Evolutionary conservation across 2,329 filamentous ascomycete species (phyloP).

Genomic region (Colletotrichum sp.): DNA sequence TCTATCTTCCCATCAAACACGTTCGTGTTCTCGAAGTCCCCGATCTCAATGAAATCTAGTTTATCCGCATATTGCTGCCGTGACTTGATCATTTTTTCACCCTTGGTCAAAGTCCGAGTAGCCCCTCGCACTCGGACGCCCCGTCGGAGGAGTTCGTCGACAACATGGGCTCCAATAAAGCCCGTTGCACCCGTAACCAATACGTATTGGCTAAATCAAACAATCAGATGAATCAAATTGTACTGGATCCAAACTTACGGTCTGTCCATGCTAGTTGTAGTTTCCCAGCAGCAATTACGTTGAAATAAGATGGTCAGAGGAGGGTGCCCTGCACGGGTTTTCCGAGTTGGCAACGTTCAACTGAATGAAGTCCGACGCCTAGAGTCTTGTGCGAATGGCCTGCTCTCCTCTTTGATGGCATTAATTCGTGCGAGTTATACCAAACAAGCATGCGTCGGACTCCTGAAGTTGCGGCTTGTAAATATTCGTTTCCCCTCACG

Average conservation of each 20-base stretch:
- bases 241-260: background rate
- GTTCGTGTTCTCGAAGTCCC: conserved; percentile 43
- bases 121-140: conserved; percentile 36
- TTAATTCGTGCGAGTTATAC: too few relatives aligned
- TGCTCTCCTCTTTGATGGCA: too few relatives aligned
- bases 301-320: background rate
- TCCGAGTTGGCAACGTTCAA: too few relatives aligned
- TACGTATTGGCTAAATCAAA: background rate
- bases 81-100: conserved; percentile 38
- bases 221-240: fast-evolving
- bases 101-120: conserved; percentile 33
- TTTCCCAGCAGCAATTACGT: background rate
- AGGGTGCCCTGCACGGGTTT: too few relatives aligned
- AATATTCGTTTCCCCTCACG: background rate
- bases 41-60: conserved; percentile 47
- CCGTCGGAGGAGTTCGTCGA: conserved; percentile 32
- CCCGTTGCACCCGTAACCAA: conserved; percentile 7
- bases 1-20: conserved; percentile 42
- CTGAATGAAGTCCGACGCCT: too few relatives aligned
- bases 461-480: background rate
- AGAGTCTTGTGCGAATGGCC: too few relatives aligned
- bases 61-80: conserved; percentile 36
- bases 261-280: background rate
- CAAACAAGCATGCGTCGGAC: too few relatives aligned
- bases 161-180: conserved; percentile 35